Evolutionary conservation across 371 early-diverging fungal species (phyloP).

Genomic region (Mortierella sp.): DNA sequence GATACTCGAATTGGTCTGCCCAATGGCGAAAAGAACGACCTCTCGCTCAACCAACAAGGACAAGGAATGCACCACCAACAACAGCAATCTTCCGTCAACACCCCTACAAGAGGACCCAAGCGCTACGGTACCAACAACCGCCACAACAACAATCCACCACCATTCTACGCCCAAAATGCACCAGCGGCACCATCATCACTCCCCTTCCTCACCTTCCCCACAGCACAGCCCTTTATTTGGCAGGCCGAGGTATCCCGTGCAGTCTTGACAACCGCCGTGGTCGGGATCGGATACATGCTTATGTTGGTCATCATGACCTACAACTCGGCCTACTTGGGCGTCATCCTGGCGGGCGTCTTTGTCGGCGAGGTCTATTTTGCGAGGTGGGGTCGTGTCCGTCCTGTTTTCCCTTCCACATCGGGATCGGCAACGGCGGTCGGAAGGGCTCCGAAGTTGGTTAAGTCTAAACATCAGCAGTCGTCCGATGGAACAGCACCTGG

Average conservation of each 20-base stretch:
- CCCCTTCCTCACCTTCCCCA: slow-evolving; percentile 45
- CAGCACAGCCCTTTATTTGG: slow-evolving; percentile 67
- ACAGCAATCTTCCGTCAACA: background rate
- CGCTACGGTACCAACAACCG: slow-evolving; percentile 12
- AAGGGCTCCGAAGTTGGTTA: background rate
- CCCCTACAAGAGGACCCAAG: slow-evolving; percentile 10
- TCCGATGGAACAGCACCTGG: background rate
- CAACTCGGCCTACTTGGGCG: slow-evolving; percentile 79
- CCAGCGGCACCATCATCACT: background rate
- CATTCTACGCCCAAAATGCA: slow-evolving; percentile 3
- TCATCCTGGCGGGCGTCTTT: slow-evolving; percentile 75
- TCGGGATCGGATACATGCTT: slow-evolving; percentile 73
- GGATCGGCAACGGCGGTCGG: background rate
- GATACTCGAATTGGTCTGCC: background rate
- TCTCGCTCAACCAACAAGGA: background rate
- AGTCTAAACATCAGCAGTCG: background rate
- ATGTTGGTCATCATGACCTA: slow-evolving; percentile 91
- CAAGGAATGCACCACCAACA: slow-evolving; percentile 5
- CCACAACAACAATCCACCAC: slow-evolving; percentile 10
- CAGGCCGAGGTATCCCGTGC: slow-evolving; percentile 65
- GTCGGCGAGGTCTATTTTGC: slow-evolving; percentile 78
- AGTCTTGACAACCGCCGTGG: slow-evolving; percentile 61
- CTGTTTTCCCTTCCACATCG: slow-evolving; percentile 28
- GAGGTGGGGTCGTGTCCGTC: slow-evolving; percentile 59
- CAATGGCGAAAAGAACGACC: background rate